Base-by-base conservation (phyloP, 1,284 basidiomycete genomes). In the Ceratobasidium sp. region DNA sequence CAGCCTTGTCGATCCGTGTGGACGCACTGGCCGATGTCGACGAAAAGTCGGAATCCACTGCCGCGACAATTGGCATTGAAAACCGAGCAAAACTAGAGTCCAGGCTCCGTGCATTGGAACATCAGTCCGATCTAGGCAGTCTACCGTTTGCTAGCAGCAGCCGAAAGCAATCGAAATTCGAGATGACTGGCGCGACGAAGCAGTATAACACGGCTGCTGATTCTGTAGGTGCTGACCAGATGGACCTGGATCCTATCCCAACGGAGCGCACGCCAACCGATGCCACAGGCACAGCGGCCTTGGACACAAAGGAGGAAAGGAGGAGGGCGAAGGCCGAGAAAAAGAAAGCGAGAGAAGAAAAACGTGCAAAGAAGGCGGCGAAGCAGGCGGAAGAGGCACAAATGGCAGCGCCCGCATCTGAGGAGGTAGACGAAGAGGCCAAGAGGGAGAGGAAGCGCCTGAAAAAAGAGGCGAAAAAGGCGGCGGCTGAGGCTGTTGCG, bases 11-110 rank as follows among this genome's bases (percentile, higher is more conserved):
- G 4, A 96, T 97, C 81, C 96, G 97, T 84, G 94, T 99, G 57
- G 97, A 99, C 81, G 97, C 97, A 6, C 91, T 99, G 57, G 93
- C 97, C 34, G 97, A 98, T 80, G 88, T 92, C 32, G 95, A 98
- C 78, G 93, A 91, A 82, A 98, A 98, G 85, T 95, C 95, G 0
- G 94, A 94, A 77, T 86, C 90, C 40, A 86, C 88, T 11, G 93
- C 95, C 19, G 91, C 95, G 0, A 90, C 95, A 80, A 91, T 99
- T 82, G 97, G 97, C 79, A 86, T 98, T 79, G 94, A 96, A 82
- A 95, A 96, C 85, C 94, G 97, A 64, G 91, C 93, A 79, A 98
- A 98, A 85, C 92, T 99, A 79, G 98, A 99, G 85, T 95, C 95
- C 19, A 92, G 97, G 54, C 86, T 99, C 59, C 94, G 96, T 49